phyloP scores from a whole-genome alignment of 2,329 filamentous ascomycete genomes.

The Arachnomyces sp. region DNA sequence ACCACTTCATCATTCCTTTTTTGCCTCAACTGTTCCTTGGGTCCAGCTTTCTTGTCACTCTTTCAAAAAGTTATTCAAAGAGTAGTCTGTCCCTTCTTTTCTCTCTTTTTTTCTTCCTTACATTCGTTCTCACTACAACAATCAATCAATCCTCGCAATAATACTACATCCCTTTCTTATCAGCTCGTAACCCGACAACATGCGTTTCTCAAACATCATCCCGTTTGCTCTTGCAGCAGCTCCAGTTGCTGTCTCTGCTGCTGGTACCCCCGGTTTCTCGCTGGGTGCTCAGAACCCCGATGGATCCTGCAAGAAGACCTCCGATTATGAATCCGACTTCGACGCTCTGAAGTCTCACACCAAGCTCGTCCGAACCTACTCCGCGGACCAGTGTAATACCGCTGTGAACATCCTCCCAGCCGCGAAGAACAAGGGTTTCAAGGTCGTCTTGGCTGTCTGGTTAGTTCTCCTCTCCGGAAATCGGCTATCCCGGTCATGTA shows the following conservation, averaged over 20 bases:
- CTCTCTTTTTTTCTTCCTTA: slow-evolving; percentile 3
- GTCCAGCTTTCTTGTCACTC: too few species aligned
- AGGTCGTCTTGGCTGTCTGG: slow-evolving; percentile 66
- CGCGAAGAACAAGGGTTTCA: slow-evolving; percentile 56
- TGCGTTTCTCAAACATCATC: slow-evolving; percentile 40
- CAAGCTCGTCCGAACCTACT: slow-evolving; percentile 59
- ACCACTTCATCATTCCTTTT: not conserved
- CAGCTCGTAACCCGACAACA: slow-evolving; percentile 21
- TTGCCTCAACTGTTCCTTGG: slow-evolving; percentile 1
- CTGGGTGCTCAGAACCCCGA: slow-evolving; percentile 58
- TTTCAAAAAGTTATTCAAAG: too few species aligned
- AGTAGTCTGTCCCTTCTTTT: not conserved
- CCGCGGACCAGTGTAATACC: slow-evolving; percentile 58
- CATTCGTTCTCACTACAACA: slow-evolving; percentile 1
- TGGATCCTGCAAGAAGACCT: slow-evolving; percentile 53
- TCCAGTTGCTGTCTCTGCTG: slow-evolving; percentile 44
- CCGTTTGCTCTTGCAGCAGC: slow-evolving; percentile 35
- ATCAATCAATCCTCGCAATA: not conserved
- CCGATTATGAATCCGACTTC: slow-evolving; percentile 61
- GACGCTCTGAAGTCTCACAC: slow-evolving; percentile 48
- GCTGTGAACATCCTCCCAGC: slow-evolving; percentile 58
- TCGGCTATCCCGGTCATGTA: not conserved
- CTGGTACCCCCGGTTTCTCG: slow-evolving; percentile 56
- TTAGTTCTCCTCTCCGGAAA: slow-evolving; percentile 25
- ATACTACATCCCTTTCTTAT: not conserved